Percentiles rank a stretch among this genome's conserved stretches.
phyloP scores from a whole-genome alignment of 208 protist genomes.

The Leptomonas pyrrhocoris region DNA sequence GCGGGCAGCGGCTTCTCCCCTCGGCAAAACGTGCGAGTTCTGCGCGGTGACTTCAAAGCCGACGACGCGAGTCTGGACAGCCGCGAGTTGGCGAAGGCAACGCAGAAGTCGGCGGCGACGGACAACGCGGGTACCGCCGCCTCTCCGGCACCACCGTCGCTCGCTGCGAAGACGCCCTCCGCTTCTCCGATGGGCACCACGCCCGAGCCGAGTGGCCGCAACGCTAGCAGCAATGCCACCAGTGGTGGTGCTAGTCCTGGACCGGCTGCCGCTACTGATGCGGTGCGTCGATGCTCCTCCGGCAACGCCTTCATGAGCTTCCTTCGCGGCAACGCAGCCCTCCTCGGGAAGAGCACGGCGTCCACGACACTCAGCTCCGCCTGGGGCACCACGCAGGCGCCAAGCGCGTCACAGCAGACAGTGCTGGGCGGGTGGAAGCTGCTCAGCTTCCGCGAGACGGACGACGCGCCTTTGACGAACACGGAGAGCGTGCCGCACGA shows the following conservation, averaged over 20 bases:
- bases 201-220: background rate
- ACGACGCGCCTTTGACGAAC: conserved; percentile 35
- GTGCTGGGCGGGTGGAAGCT: conserved; percentile 25
- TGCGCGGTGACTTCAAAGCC: conserved; percentile 37
- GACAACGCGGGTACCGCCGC: background rate
- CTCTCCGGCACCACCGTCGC: background rate
- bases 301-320: conserved; percentile 10
- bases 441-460: conserved; percentile 43
- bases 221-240: background rate
- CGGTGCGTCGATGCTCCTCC: conserved; percentile 10
- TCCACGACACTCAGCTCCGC: conserved; percentile 20
- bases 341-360: background rate
- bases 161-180: background rate
- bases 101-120: background rate
- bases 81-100: conserved; percentile 12
- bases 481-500: conserved; percentile 24
- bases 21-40: conserved; percentile 23
- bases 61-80: conserved; percentile 42
- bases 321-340: background rate
- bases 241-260: background rate
- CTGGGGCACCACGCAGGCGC: background rate
- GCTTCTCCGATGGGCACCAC: conserved; percentile 4
- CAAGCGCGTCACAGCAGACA: conserved; percentile 19
- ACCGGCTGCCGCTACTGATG: background rate
- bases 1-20: conserved; percentile 6